Conservation (phyloP, 2,329 filamentous ascomycete genomes). For the Tolypocladium ophioglossoides region DNA sequence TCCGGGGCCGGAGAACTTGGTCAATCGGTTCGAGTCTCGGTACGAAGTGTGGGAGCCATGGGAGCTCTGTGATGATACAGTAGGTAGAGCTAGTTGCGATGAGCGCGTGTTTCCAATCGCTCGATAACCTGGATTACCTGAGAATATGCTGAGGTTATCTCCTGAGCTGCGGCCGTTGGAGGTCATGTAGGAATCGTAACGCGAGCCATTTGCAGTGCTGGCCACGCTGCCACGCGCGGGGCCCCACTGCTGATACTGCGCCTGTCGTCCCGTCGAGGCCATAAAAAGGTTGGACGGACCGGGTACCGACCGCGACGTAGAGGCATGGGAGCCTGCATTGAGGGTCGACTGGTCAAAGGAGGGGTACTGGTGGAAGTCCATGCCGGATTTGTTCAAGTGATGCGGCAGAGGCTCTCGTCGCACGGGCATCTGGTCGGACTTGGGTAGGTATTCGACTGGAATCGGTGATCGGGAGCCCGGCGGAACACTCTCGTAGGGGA, state of each 20-base stretch:
- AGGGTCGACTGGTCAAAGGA: constrained; percentile 48
- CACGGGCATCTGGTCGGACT: constrained; percentile 49
- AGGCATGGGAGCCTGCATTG: constrained; percentile 31
- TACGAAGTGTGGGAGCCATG: constrained; percentile 36
- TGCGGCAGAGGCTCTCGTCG: constrained; percentile 69
- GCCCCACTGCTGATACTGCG: constrained; percentile 71
- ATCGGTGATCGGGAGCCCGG: constrained; percentile 60
- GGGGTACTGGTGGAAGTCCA: constrained; percentile 86
- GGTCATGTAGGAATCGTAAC: constrained; percentile 54
- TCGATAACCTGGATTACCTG: constrained; percentile 41
- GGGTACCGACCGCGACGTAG: neutral
- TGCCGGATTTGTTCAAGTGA: constrained; percentile 66
- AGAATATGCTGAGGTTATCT: constrained; percentile 44
- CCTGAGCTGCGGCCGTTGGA: constrained; percentile 46
- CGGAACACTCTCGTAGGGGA: constrained; percentile 68
- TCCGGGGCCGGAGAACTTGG: constrained; percentile 34
- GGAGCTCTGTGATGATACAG: constrained; percentile 46
- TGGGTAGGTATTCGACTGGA: constrained; percentile 61
- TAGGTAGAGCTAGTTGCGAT: constrained; percentile 36
- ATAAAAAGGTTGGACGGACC: constrained; percentile 51
- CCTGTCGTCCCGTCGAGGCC: constrained; percentile 59
- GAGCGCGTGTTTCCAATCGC: constrained; percentile 22
- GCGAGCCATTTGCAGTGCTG: constrained; percentile 37
- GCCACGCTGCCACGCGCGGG: constrained; percentile 42
- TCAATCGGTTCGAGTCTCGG: constrained; percentile 46